Base-by-base conservation (phyloP, 345 rosid species). In the Gossypium sturtianum region DNA sequence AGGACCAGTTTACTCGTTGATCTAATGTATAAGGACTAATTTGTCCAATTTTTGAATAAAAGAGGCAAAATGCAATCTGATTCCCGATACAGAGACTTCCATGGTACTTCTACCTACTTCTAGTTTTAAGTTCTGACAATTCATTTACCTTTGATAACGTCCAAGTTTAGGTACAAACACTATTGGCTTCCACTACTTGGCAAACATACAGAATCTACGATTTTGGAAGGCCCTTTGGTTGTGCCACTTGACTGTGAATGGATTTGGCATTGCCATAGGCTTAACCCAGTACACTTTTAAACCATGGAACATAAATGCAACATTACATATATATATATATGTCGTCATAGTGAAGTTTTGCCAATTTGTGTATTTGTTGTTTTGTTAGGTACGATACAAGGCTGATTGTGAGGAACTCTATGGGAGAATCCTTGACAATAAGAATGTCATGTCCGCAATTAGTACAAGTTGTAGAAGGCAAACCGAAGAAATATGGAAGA, bases 401-500 rank as follows among this genome's bases (percentile, higher is more conserved):
- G 25, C 27, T 12, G 60, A 56, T 12, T 56, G 60, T 20, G 60
- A 56, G 60, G 60, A 56, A 19, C 27, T 56, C 27, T 20, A 20
- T 20, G 60, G 60, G 60, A 19, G 60, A 56, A 56, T 56, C 11
- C 60, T 56, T 9, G 60, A 56, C 60, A 56, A 56, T 25, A 25
- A 9, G 12, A 56, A 56, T 56, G 60, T 20, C 27, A 20, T 56
- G 11, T 56, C 60, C 12, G 3, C 27, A 4, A 56, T 19, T 56
- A 20, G 27, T 12, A 20, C 60, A 20, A 56, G 27, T 9, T 56
- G 60, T 25, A 66, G 23, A 67, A 75, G 53, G 59, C 64, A 75
- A 61, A 83, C 80, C 34, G 75, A 47, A 71, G 76, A 75, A 57
- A 77, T 75, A 45, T 79, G 85, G 83, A 76, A 73, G 6, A 64